Evolutionary conservation across 306 rosid species (phyloP).

Genomic region (Cicer cuneatum): DNA sequence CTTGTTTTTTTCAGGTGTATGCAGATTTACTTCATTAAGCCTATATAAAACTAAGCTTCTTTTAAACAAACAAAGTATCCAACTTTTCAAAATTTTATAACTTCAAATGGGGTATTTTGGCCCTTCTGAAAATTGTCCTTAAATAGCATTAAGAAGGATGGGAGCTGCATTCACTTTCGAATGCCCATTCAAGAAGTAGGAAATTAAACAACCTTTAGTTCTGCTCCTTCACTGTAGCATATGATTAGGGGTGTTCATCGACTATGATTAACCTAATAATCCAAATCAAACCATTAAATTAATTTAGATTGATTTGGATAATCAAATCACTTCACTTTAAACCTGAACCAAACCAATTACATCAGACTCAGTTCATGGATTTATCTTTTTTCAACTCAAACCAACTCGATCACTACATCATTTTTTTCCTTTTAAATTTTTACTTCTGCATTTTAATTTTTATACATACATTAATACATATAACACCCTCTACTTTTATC

Average conservation of each 20-base stretch:
- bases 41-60: slow-evolving; percentile 27
- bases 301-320: neutral
- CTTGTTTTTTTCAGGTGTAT: neutral
- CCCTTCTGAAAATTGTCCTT: slow-evolving; percentile 6
- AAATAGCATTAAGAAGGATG: neutral
- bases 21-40: slow-evolving; percentile 9
- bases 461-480: neutral
- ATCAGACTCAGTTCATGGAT: neutral
- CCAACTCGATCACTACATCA: neutral
- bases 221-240: neutral
- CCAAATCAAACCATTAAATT: neutral
- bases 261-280: neutral
- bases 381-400: neutral
- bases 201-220: neutral
- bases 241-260: slow-evolving; percentile 7
- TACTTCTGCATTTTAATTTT: neutral
- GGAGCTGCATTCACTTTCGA: slow-evolving; percentile 5
- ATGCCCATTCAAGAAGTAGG: neutral
- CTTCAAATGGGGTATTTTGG: neutral
- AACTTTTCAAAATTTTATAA: neutral
- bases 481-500: neutral
- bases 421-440: neutral
- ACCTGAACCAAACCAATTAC: neutral
- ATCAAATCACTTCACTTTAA: neutral
- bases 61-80: neutral